Conservation (phyloP, 2,329 filamentous ascomycete species). For the Exophiala alcalophila region DNA sequence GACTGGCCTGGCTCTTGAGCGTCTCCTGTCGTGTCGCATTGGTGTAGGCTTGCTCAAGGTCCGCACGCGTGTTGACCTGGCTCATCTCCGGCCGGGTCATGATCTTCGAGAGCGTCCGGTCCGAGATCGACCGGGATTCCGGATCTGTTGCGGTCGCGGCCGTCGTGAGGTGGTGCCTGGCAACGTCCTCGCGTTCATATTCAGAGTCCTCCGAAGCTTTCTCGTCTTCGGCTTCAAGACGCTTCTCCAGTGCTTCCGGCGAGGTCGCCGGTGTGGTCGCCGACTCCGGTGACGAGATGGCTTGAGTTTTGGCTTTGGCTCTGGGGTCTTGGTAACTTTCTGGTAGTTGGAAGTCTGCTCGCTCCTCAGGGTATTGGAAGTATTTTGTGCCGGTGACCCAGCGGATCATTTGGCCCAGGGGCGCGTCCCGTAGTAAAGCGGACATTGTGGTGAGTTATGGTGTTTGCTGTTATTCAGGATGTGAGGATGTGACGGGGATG, state of each 20-base stretch:
- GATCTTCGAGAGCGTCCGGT: constrained; percentile 25
- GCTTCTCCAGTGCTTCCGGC: constrained; percentile 19
- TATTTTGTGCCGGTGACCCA: constrained; percentile 42
- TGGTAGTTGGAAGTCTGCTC: constrained; percentile 33
- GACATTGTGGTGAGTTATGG: constrained; percentile 21
- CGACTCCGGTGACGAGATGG: constrained; percentile 4
- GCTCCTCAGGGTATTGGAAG: constrained; percentile 47
- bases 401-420: constrained; percentile 48
- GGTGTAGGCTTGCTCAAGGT: constrained; percentile 27
- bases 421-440: constrained; percentile 41
- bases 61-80: constrained; percentile 19
- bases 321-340: constrained; percentile 10
- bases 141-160: constrained; percentile 22
- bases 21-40: constrained; percentile 26
- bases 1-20: constrained; percentile 21
- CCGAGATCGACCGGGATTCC: constrained; percentile 13
- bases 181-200: no score
- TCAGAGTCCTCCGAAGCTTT: no score
- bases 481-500: not conserved
- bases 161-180: constrained; percentile 13
- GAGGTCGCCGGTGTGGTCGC: constrained; percentile 8
- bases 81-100: constrained; percentile 22
- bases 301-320: not conserved
- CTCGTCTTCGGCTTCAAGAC: constrained; percentile 12
- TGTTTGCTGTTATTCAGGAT: not conserved